phyloP scores from a whole-genome alignment of 306 rosid species.

The Cicer arietinum region DNA sequence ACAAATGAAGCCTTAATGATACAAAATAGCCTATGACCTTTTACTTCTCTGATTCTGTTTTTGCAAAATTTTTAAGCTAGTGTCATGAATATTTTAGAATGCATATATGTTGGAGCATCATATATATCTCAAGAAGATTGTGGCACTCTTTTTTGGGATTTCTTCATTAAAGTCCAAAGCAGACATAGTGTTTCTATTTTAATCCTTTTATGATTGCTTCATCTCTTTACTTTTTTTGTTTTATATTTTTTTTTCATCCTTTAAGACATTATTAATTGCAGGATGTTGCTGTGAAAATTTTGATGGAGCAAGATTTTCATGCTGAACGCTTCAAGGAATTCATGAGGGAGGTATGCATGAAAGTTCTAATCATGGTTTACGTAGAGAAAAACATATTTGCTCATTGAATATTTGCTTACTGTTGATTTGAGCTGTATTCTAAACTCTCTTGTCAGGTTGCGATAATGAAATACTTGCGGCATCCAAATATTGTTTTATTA shows the following conservation, averaged over 20 bases:
- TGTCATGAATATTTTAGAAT: constrained; percentile 33
- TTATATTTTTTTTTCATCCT: constrained; percentile 14
- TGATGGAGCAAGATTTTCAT: constrained; percentile 96
- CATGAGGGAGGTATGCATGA: constrained; percentile 78
- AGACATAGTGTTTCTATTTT: constrained; percentile 28
- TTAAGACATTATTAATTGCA: constrained; percentile 47
- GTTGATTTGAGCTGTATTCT: constrained; percentile 46
- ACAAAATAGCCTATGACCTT: constrained; percentile 12
- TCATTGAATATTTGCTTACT: constrained; percentile 25
- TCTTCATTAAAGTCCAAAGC: constrained; percentile 35
- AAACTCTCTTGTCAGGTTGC: constrained; percentile 70
- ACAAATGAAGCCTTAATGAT: constrained; percentile 23
- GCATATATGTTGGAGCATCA: constrained; percentile 18
- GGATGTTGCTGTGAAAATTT: constrained; percentile 99
- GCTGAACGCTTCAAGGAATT: constrained; percentile 90
- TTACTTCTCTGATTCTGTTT: constrained; percentile 13
- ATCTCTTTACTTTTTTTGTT: constrained; percentile 7
- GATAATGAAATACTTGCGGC: constrained; percentile 91
- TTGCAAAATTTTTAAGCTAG: constrained; percentile 4
- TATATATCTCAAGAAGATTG: constrained; percentile 7
- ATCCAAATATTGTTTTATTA: constrained; percentile 95
- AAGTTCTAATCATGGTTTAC: constrained; percentile 37
- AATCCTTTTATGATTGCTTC: constrained; percentile 7
- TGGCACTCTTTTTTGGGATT: constrained; percentile 11
- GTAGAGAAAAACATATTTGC: constrained; percentile 1